Evolutionary conservation across 441 rosid species (phyloP), one percentile per base, ranked within the genome.

Genomic region (Lepidium campestre): DNA sequence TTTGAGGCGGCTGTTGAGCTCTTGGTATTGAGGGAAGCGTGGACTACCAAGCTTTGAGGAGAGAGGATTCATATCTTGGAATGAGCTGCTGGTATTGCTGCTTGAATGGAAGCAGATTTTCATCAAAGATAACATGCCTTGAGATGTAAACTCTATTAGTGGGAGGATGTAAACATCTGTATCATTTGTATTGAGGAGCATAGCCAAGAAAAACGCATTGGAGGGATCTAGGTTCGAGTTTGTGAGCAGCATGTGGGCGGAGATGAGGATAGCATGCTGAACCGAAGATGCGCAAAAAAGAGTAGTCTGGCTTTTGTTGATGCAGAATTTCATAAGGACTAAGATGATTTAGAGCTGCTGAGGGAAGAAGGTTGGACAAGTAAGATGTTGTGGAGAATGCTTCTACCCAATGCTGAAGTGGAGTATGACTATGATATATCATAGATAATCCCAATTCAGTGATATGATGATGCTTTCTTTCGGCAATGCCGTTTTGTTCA

Each of bases 331-430:
- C 19, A 15, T 6, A 6, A 7, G 19, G 46, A 15, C 19, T 41
- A 0, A 3, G 1, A 6, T 36, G 6, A 0, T 35, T 12, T 3
- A 10, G 1, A 4, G 4, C 1, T 0, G 4, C 1, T 1, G 39
- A 10, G 0, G 39, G 39, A 0, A 35, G 39, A 0, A 35, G 39
- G 3, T 35, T 35, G 11, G 13, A 3, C 1, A 11, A 0, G n/a
- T 2, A 35, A 0, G 4, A 4, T 35, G 39, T 1, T 0, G 39
- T 35, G n/a, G 0, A 35, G 39, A 35, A 35, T 0, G 39, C 39
- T 35, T 35, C 39, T 3, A 10, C n/a, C n/a, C 3, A 35, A 4
- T 10, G 4, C 1, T 10, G 4, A 3, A 35, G n/a, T 0, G 39
- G 39, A 2, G 5, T 3, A 3, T 35, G n/a, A 27, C 29, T 27